phyloP scores from a whole-genome alignment of 495 filamentous ascomycete genomes.

The Sabuloglossum arenarium region DNA sequence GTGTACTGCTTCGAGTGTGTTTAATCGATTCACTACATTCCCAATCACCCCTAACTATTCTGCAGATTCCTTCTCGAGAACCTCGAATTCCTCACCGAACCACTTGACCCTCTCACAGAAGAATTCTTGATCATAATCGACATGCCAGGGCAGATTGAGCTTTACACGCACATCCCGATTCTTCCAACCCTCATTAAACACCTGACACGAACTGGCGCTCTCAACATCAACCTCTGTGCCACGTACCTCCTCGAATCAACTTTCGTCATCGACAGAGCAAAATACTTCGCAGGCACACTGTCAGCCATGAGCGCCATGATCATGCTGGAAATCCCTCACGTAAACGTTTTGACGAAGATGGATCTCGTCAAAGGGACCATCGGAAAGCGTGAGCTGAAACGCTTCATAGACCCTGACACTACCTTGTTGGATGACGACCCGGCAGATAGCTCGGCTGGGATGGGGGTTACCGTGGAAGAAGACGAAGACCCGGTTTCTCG shows the following conservation, averaged over 20 bases:
- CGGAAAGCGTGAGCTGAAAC: conserved; percentile 59
- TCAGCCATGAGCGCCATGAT: conserved; percentile 98
- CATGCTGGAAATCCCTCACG: conserved; percentile 86
- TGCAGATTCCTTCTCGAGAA: conserved; percentile 66
- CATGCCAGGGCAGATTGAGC: conserved; percentile 96
- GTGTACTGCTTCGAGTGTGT: conserved; percentile 87
- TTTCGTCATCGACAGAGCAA: conserved; percentile 84
- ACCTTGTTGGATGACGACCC: conserved; percentile 54
- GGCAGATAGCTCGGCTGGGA: conserved; percentile 20
- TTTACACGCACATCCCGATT: conserved; percentile 92
- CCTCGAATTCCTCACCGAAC: conserved; percentile 79
- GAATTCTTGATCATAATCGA: conserved; percentile 95
- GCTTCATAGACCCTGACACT: conserved; percentile 68
- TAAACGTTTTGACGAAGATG: conserved; percentile 94
- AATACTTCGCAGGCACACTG: conserved; percentile 89
- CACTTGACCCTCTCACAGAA: conserved; percentile 69
- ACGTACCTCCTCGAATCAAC: conserved; percentile 88
- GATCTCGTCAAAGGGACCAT: conserved; percentile 77
- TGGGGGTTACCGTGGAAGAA: conserved; percentile 17
- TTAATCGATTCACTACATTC: background rate
- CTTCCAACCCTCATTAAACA: conserved; percentile 68
- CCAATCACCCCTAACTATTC: background rate
- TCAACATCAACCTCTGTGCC: conserved; percentile 85
- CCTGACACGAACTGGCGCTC: conserved; percentile 52
- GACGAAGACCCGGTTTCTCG: conserved; percentile 35